A percentile compares a stretch with the other conserved stretches of the same genome.
Evolutionary conservation across 2,329 filamentous ascomycete species (phyloP).

Genomic region (Elsinoe australis): DNA sequence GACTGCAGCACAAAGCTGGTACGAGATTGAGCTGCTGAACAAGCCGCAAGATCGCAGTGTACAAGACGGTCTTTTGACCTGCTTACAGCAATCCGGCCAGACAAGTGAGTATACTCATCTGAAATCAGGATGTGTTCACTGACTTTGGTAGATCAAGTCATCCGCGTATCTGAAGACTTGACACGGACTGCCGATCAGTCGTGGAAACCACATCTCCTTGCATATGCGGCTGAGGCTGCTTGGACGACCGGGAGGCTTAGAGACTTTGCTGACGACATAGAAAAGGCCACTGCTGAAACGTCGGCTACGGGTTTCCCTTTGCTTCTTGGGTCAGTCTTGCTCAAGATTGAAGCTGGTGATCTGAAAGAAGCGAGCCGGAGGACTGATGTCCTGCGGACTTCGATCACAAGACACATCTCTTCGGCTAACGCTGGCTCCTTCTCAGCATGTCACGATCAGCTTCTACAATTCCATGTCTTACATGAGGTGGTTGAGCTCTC

Average conservation of each 20-base stretch:
- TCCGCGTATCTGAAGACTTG: constrained; percentile 12
- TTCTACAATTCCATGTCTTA: constrained; percentile 79
- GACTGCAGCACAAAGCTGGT: constrained; percentile 95
- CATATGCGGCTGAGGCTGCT: constrained; percentile 82
- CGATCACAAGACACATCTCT: constrained; percentile 72
- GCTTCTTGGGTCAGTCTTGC: constrained; percentile 8
- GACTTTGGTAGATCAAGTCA: too few relatives aligned
- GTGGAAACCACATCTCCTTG: constrained; percentile 49
- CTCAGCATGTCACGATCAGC: constrained; percentile 72
- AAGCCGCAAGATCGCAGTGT: constrained; percentile 67
- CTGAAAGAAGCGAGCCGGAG: constrained; percentile 33
- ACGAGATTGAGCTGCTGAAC: constrained; percentile 66
- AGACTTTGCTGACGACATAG: constrained; percentile 57
- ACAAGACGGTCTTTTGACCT: constrained; percentile 76
- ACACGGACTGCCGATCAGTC: constrained; percentile 4
- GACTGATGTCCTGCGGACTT: constrained; percentile 55
- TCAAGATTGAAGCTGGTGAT: constrained; percentile 29
- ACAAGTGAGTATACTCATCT: too few relatives aligned
- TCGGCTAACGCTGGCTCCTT: constrained; percentile 70
- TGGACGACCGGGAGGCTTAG: constrained; percentile 84
- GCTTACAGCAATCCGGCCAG: constrained; percentile 90
- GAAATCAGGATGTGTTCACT: too few relatives aligned
- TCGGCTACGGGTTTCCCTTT: constrained; percentile 33
- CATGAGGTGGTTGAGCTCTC: constrained; percentile 78
- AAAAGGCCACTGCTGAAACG: constrained; percentile 35